Evolutionary conservation across 1,284 basidiomycete genomes (phyloP), one percentile per base, ranked within the genome.

Genomic region (Trichosporon asahii): DNA sequence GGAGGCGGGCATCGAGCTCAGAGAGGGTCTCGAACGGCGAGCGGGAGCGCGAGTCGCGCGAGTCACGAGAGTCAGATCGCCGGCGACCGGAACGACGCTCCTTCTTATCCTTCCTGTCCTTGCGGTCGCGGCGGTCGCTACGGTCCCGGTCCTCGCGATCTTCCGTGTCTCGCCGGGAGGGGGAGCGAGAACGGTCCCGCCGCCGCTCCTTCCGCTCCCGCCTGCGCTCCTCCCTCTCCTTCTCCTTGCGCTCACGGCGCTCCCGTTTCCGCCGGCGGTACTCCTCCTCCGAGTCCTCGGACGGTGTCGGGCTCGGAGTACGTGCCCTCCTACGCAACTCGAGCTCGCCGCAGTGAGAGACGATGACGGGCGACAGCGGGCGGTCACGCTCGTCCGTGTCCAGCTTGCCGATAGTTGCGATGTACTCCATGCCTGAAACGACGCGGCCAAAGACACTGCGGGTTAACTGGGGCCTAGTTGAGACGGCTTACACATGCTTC

Each of bases 291-390:
- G 66, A 21, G 35, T 61, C 66, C 23, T 63, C 57, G 11, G 65
- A 44, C 21, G 67, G 66, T 8, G 72, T 66, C 7, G 65, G 66
- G 12, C 74, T 67, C n/a, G 21, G 44, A 11, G 70, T 12, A 11
- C 67, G 53, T 1, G 72, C 69, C 4, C 85, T 85, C 74, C 85
- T 85, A 55, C 87, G 87, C 8, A 93, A 86, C 79, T 94, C 90
- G 23, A 97, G 88, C 81, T 97, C 92, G 25, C 94, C 94, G 69
- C 91, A 94, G 77, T 90, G 91, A 1, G 86, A 84, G 70, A 98
- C 89, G n/a, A 87, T 85, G 9, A 96, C 88, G 1, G 90, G 89
- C 1, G 87, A 84, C 2, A 87, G 81, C 0, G 95, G 95, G 3
- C 90, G 86, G 75, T 87, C 86, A 53, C 82, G 81, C 0, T 76